A percentile compares a stretch with the other conserved stretches of the same genome.
These are phyloP conservation scores for Verticillium zaregamsianum DNA, from an alignment of 2,329 filamentous ascomycete species.

Conservation along the genomic window DNA sequence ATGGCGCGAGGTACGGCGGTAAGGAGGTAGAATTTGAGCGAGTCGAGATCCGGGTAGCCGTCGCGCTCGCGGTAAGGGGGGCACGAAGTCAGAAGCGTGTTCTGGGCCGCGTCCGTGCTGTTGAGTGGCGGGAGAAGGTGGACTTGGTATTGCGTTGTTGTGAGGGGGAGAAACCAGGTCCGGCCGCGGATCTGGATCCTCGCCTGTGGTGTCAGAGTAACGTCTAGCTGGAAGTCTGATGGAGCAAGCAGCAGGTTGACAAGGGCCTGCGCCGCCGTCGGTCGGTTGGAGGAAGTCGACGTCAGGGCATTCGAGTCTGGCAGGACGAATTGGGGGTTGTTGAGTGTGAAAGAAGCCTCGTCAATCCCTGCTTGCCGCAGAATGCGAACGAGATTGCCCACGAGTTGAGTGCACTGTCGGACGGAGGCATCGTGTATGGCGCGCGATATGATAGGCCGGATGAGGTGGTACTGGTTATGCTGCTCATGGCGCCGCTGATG, in stretches of 20 bases:
- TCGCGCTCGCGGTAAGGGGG: constrained; percentile 37
- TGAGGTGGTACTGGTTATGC: constrained; percentile 43
- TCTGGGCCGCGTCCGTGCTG: constrained; percentile 10
- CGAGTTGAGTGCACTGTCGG: constrained; percentile 31
- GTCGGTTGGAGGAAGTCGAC: constrained; percentile 28
- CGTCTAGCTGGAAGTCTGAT: constrained; percentile 35
- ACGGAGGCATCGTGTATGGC: constrained; percentile 39
- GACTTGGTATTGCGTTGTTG: constrained; percentile 40
- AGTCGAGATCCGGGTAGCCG: constrained; percentile 37
- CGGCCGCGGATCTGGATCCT: constrained; percentile 39
- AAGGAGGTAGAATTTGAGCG: constrained; percentile 42
- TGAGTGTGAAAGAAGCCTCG: constrained; percentile 36
- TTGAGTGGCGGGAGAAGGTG: constrained; percentile 27
- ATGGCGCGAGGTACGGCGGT: constrained; percentile 37
- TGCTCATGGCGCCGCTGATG: constrained; percentile 34
- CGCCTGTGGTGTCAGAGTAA: constrained; percentile 39
- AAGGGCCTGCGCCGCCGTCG: constrained; percentile 39
- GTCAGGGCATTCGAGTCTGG: constrained; percentile 20
- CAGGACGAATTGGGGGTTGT: constrained; percentile 28
- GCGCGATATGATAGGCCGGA: constrained; percentile 48
- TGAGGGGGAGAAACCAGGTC: constrained; percentile 38
- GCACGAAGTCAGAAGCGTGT: constrained; percentile 32
- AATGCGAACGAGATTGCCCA: constrained; percentile 37
- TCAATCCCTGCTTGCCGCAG: constrained; percentile 42
- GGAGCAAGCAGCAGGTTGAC: constrained; percentile 37